Evolutionary conservation across 2,329 filamentous ascomycete species (phyloP), one percentile per base, ranked within the genome.

Genomic region (Monilinia polystroma): DNA sequence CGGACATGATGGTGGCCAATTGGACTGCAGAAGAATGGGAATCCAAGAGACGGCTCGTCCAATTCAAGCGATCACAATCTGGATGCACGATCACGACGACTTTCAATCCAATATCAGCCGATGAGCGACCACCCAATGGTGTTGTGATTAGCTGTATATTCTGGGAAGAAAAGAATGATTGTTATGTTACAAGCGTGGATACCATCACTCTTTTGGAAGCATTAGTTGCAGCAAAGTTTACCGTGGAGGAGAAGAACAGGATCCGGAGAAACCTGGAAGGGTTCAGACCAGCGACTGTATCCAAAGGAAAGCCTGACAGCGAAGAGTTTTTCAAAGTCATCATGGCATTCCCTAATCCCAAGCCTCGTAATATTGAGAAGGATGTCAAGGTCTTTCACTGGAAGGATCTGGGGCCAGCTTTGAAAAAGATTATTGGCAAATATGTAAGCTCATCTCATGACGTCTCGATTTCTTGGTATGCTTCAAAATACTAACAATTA

Each of bases 271-370:
- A 99, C 75, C 83, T 99, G 45, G 95, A 99, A 77, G 93, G 93
- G 0, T 98, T 97, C 81, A 89, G 92, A 47, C 95, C 95, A 0
- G 80, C 92, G 70, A 99, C 95, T 0, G 93, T 99, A 23, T 97
- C 93, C 72, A 99, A 99, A 79, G 88, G 89, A 67, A 97, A 96
- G 79, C 76, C 88, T 1, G 94, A 98, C 68, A 97, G 91, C 76
- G 94, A 98, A 77, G 92, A 96, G 66, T 98, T 98, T 79, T 98
- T 98, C 87, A 97, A 97, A 81, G 85, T 97, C 74, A 98, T 99
- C 80, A 99, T 99, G 95, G 92, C 88, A 1, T 98, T 98, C 76
- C 92, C 93, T 16, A 91, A 90, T 68, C 95, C 95, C 2, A 98
- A 98, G 79, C 95, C 95, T 23, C 86, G 95, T 70, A 97, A 98